Base-by-base conservation (phyloP, 2,329 filamentous ascomycete genomes). In the Pyricularia pennisetigena region DNA sequence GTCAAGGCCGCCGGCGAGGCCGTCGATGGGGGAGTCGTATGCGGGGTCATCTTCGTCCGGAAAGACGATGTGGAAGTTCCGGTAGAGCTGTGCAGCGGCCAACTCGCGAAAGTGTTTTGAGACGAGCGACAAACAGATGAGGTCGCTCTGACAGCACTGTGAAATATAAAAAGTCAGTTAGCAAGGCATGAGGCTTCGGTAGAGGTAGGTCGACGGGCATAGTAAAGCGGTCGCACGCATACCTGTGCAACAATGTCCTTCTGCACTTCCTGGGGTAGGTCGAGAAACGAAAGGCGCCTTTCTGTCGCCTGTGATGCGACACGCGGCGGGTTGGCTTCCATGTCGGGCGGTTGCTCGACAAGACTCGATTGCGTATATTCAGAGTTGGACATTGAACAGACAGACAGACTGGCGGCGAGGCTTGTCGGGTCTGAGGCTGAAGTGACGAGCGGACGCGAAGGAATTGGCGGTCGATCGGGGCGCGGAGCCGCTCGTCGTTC, bases 61-160 rank as follows among this genome's bases (percentile, higher is more conserved):
- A 73, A 89, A 88, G 68, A 87, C 79, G 70, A 88, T 87, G 72
- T 83, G 79, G 73, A 89, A 86, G 68, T 79, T 83, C 70, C 85
- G 84, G 74, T 89, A 90, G 20, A 90, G 78, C 69, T 85, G 79
- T 59, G 83, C 78, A 64, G 86, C 83, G 64, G 86, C 86, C 30
- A 89, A 78, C 54, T 86, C 81, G 71, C 83, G 83, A 72, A 88
- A 86, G 68, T 83, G 81, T 69, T 77, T 83, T 63, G 83, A 88
- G 69, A 88, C 86, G 41, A 88, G 82, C 16, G 85, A 82, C 66
- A 89, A 79, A 70, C 82, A 84, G 68, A 88, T 83, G 66, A 87
- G 81, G 69, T 88, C 85, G 71, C 75, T 74, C 69, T 82, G 79
- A 20, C 80, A 78, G 73, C 83, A 85, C 85, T 87, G 68, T 14